Percentiles rank a stretch among this genome's conserved stretches.
Evolutionary conservation across 2,329 filamentous ascomycete species (phyloP).

Genomic region (Penicillium sp.): DNA sequence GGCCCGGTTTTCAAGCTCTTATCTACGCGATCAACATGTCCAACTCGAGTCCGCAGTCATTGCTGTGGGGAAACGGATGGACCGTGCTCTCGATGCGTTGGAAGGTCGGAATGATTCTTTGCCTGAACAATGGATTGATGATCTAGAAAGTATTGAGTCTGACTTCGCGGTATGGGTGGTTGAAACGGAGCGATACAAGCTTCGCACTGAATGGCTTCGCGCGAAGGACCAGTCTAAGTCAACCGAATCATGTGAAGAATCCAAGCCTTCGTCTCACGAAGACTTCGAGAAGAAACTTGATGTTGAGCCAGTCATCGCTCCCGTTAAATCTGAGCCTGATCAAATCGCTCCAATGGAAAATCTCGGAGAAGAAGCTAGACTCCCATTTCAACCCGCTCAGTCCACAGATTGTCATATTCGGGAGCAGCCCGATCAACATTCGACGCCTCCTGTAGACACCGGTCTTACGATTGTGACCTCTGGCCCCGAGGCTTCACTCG

Average conservation of each 20-base stretch:
- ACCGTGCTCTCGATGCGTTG: constrained; percentile 81
- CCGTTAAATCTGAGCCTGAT: neutral
- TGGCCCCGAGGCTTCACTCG: constrained; percentile 1
- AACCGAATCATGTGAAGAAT: neutral
- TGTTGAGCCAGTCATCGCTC: neutral
- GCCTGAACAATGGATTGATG: constrained; percentile 83
- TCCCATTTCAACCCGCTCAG: neutral
- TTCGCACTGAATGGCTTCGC: constrained; percentile 60
- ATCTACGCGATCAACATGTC: constrained; percentile 47
- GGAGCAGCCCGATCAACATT: neutral
- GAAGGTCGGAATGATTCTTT: constrained; percentile 83
- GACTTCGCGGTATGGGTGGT: constrained; percentile 80
- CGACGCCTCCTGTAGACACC: neutral
- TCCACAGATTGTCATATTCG: neutral
- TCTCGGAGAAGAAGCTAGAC: constrained; percentile 20
- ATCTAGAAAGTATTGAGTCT: constrained; percentile 76
- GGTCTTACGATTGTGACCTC: neutral
- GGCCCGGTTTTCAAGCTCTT: constrained; percentile 30
- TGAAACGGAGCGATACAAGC: constrained; percentile 71
- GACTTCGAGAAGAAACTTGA: neutral
- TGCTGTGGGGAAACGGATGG: constrained; percentile 69
- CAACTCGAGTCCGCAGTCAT: constrained; percentile 69
- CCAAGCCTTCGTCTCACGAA: constrained; percentile 4
- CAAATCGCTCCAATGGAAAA: constrained; percentile 16
- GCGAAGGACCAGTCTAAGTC: constrained; percentile 14